Percentiles rank a stretch among this genome's conserved stretches.
Conservation (phyloP, 148 eudicot genomes). For the Dysphania ambrosioides region DNA sequence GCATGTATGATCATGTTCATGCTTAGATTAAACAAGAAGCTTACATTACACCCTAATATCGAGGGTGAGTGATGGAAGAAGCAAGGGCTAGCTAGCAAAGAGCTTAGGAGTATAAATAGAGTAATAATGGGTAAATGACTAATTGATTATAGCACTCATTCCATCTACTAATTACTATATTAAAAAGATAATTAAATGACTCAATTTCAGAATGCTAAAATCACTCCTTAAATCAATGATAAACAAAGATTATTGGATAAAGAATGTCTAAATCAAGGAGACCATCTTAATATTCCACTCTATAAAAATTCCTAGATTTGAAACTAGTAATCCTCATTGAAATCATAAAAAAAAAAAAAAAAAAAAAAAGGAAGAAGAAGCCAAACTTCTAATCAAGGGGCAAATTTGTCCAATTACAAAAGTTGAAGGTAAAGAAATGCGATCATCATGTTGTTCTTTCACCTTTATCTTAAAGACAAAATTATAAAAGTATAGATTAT, state of each 20-base stretch:
- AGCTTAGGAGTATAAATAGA: neutral
- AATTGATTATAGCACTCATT: neutral
- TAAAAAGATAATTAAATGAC: too few species aligned
- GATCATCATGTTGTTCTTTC: conserved; percentile 32
- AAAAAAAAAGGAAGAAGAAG: too few species aligned
- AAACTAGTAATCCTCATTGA: neutral
- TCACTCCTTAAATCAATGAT: neutral
- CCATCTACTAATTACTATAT: neutral
- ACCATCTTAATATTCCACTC: neutral
- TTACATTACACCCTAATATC: too few species aligned
- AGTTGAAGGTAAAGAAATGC: conserved; percentile 3
- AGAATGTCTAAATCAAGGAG: neutral
- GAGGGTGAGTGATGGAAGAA: neutral
- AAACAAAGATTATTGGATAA: neutral
- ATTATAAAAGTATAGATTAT: neutral
- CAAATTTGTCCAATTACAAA: conserved; percentile 15
- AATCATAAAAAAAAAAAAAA: neutral
- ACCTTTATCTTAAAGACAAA: conserved; percentile 28
- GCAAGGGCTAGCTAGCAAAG: too few species aligned
- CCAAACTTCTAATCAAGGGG: neutral
- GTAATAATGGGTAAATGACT: too few species aligned
- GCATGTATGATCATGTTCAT: neutral
- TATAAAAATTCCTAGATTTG: neutral
- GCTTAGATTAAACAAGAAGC: neutral
- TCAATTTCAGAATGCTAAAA: neutral